Percentiles rank a stretch among this genome's conserved stretches.
phyloP scores from a whole-genome alignment of 2,329 filamentous ascomycete genomes.

The Pseudophaeomoniella oleicola region DNA sequence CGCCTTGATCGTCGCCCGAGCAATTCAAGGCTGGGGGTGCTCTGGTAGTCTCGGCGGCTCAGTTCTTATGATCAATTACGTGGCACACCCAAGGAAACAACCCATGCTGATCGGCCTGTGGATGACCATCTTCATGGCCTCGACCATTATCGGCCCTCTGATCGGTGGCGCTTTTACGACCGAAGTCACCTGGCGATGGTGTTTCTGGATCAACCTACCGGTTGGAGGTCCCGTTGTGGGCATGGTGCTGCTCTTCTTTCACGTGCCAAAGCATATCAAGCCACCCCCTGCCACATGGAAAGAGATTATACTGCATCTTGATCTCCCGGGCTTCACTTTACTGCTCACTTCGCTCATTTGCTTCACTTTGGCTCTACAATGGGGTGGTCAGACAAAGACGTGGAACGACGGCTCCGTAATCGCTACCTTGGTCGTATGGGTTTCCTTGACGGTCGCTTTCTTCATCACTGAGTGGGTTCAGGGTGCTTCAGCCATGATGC shows the following conservation, averaged over 20 bases:
- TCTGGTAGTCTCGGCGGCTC: slow-evolving; percentile 3
- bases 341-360: slow-evolving; percentile 13
- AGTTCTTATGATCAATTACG: slow-evolving; percentile 7
- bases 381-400: slow-evolving; percentile 12
- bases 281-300: slow-evolving; percentile 4
- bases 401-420: slow-evolving; percentile 13
- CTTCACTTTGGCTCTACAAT: slow-evolving; percentile 15
- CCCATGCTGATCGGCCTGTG: slow-evolving; percentile 7
- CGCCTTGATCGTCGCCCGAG: slow-evolving; percentile 3
- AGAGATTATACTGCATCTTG: slow-evolving; percentile 11
- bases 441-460: slow-evolving; percentile 11
- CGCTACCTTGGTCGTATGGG: slow-evolving; percentile 11
- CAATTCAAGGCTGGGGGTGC: slow-evolving; percentile 4
- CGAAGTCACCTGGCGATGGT: slow-evolving; percentile 25
- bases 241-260: slow-evolving; percentile 4
- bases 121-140: slow-evolving; percentile 7
- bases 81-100: slow-evolving; percentile 5
- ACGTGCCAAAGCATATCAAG: slow-evolving; percentile 6
- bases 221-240: background rate
- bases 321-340: slow-evolving; percentile 12
- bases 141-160: slow-evolving; percentile 20
- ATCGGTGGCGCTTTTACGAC: slow-evolving; percentile 27
- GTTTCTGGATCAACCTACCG: slow-evolving; percentile 7
- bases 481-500: slow-evolving; percentile 4
- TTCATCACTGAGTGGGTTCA: slow-evolving; percentile 7